phyloP scores from a whole-genome alignment of 2,329 filamentous ascomycete genomes.

The Colletotrichum simmondsii region DNA sequence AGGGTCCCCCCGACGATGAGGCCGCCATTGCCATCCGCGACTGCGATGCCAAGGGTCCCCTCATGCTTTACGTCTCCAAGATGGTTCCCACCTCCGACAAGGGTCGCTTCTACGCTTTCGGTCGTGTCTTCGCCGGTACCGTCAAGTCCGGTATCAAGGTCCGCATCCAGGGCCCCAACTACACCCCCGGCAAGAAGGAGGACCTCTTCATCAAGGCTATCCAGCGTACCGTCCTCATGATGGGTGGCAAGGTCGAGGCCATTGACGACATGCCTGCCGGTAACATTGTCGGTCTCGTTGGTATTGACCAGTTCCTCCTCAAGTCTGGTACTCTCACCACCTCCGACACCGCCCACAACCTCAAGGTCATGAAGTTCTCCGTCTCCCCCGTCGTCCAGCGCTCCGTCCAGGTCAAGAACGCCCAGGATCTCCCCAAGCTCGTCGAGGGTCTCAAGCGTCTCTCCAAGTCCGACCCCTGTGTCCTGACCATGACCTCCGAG shows the following conservation, averaged over 20 bases:
- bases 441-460: slow-evolving; percentile 99
- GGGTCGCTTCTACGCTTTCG: slow-evolving; percentile 99
- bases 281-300: slow-evolving; percentile 99
- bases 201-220: slow-evolving; percentile 99
- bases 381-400: slow-evolving; percentile 98
- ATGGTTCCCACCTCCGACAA: slow-evolving; percentile 99
- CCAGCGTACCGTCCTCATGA: slow-evolving; percentile 99
- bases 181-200: slow-evolving; percentile 97
- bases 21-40: slow-evolving; percentile 96
- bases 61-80: slow-evolving; percentile 99
- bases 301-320: slow-evolving; percentile 99
- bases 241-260: slow-evolving; percentile 98
- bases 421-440: slow-evolving; percentile 98
- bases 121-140: slow-evolving; percentile 99
- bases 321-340: slow-evolving; percentile 99
- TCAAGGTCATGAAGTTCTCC: slow-evolving; percentile 99
- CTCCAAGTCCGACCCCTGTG: slow-evolving; percentile 99
- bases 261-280: slow-evolving; percentile 99
- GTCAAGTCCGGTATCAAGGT: slow-evolving; percentile 98
- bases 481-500: slow-evolving; percentile 87
- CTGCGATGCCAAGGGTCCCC: slow-evolving; percentile 96
- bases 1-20: slow-evolving; percentile 94
- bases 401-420: slow-evolving; percentile 99
- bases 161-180: slow-evolving; percentile 99
- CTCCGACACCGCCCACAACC: slow-evolving; percentile 97